Conservation (phyloP, 805 yeast species). For the Saturnispora gosingensis region DNA sequence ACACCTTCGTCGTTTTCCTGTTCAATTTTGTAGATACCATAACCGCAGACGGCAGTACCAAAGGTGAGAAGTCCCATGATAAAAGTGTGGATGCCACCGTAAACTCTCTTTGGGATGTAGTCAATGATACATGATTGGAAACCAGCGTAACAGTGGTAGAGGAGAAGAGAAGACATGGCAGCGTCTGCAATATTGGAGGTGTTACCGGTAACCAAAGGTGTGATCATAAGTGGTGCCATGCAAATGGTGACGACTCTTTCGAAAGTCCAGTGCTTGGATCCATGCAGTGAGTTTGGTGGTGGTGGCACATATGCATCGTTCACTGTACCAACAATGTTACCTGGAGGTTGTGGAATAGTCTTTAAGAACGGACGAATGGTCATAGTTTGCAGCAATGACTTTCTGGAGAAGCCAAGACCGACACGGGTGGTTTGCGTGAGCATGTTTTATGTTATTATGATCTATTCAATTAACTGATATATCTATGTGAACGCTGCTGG, state of each 20-base stretch:
- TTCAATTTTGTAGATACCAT: constrained; percentile 66
- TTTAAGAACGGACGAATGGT: constrained; percentile 19
- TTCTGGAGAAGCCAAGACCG: constrained; percentile 18
- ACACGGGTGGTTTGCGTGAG: constrained; percentile 15
- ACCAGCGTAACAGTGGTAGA: constrained; percentile 62
- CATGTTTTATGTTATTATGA: constrained; percentile 6
- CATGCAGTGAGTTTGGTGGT: constrained; percentile 44
- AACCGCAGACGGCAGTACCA: constrained; percentile 57
- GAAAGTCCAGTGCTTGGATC: constrained; percentile 67
- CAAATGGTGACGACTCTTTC: constrained; percentile 55
- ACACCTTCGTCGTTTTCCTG: constrained; percentile 58
- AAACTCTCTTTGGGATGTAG: constrained; percentile 68
- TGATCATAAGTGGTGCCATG: constrained; percentile 51
- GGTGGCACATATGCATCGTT: constrained; percentile 66
- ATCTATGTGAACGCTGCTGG: too few species aligned
- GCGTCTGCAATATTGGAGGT: constrained; percentile 51
- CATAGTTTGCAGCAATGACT: constrained; percentile 6
- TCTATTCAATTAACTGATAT: too few species aligned
- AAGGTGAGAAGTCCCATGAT: constrained; percentile 53
- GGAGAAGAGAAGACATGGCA: constrained; percentile 41
- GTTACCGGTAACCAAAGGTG: constrained; percentile 51
- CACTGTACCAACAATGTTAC: constrained; percentile 59
- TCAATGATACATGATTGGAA: constrained; percentile 71
- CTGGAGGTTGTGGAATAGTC: constrained; percentile 54
- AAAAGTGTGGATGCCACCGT: constrained; percentile 50